Base-by-base conservation (phyloP, 2,329 filamentous ascomycete species). In the Xylaria sp. region DNA sequence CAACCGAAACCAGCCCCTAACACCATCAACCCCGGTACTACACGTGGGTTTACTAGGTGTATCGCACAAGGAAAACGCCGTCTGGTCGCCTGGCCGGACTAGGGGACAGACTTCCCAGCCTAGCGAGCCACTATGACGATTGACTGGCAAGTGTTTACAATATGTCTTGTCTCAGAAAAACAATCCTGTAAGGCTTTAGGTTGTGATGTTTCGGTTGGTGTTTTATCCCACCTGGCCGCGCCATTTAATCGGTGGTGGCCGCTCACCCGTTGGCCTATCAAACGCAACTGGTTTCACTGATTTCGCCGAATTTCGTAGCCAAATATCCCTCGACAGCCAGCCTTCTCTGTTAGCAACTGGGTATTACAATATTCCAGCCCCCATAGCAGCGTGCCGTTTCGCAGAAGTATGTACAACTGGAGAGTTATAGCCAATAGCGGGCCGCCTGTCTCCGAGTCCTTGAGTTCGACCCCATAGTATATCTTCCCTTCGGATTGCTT, bases 251-350 rank as follows among this genome's bases (percentile, higher is more conserved):
- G 32, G 39, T 23, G n/a, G 43, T 18, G 30, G 34, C 52, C 41
- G 25, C 60, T 28, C 41, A 39, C n/a, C 45, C 18, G 46, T 23
- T 39, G 15, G 48, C 25, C 61, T 28, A 60, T 65, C 65, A 65
- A 60, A 67, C 65, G 53, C 34, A 13, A 25, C 15, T 39, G 39
- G 65, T 67, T 67, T 67, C 65, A 67, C n/a, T 46, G 13, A 32
- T 34, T 34, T 53, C 10, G 15, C 12, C 30, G 13, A 48, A n/a
- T 52, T 20, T 32, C 28, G 15, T 52, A 13, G 8, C 48, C n/a
- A 32, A n/a, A 32, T 52, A 36, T 55, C 23, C n/a, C 15, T 55
- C 30, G 32, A 34, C 50, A 34, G 30, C 18, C 39, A 41, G 34
- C 53, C 53, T n/a, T 3, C 12, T 32, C 48, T 52, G 15, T 4